phyloP scores from a whole-genome alignment of 2,329 filamentous ascomycete species.

The Pezicula neosporulosa region DNA sequence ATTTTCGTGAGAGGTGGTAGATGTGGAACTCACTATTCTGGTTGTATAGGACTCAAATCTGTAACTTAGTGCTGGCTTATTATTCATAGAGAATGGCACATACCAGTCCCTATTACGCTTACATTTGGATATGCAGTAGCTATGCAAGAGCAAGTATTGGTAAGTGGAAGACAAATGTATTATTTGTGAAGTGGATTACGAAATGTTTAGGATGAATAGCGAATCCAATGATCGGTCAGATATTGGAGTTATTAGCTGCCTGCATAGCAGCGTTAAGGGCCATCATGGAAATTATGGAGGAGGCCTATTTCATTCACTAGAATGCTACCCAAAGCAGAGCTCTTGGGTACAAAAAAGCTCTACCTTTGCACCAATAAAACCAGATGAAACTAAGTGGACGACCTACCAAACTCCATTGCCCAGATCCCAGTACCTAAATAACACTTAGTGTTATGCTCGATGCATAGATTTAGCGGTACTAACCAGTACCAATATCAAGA shows the following conservation, averaged over 20 bases:
- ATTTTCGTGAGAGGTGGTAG: not conserved
- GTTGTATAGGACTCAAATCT: slow-evolving; percentile 64
- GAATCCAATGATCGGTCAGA: too few relatives aligned
- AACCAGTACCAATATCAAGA: slow-evolving; percentile 33
- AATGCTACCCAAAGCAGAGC: too few relatives aligned
- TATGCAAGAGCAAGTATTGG: not conserved
- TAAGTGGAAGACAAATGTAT: too few relatives aligned
- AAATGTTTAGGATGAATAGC: too few relatives aligned
- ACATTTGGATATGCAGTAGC: slow-evolving; percentile 1
- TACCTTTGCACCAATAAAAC: too few relatives aligned
- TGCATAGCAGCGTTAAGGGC: too few relatives aligned
- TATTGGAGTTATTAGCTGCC: too few relatives aligned
- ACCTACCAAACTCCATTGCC: slow-evolving; percentile 26
- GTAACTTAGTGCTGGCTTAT: not conserved
- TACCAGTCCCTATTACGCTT: slow-evolving; percentile 40
- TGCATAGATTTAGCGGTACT: not conserved
- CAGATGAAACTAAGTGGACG: too few relatives aligned
- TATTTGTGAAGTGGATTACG: too few relatives aligned
- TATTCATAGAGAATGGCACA: not conserved
- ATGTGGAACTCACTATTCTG: slow-evolving; percentile 24
- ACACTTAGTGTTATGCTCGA: not conserved
- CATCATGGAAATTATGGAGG: too few relatives aligned
- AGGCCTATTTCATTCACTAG: too few relatives aligned
- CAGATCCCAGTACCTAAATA: slow-evolving; percentile 33
- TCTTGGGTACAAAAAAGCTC: too few relatives aligned